Percentiles rank a stretch among this genome's conserved stretches.
These are phyloP conservation scores for Nannochloris sp. DNA, from an alignment of 139 green algal species.

Conservation along the genomic window DNA sequence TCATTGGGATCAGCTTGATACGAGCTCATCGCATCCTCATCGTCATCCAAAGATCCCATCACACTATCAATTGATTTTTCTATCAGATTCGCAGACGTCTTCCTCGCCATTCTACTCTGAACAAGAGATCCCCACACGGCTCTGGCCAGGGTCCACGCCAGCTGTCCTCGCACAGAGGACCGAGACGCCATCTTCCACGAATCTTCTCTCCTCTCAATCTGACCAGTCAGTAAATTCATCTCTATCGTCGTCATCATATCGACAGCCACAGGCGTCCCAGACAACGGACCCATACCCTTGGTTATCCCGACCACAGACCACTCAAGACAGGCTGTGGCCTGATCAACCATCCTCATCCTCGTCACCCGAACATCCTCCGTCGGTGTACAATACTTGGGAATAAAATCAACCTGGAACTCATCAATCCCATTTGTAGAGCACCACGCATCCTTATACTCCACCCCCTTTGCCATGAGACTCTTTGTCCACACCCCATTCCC, in stretches of 20 bases:
- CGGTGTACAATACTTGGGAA: slow-evolving; percentile 19
- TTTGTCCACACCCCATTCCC: slow-evolving; percentile 27
- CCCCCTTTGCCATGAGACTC: slow-evolving; percentile 24
- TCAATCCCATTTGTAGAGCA: slow-evolving; percentile 40
- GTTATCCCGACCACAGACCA: slow-evolving; percentile 42
- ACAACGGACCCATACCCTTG: neutral
- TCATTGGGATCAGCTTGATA: slow-evolving; percentile 30
- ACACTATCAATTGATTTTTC: slow-evolving; percentile 21
- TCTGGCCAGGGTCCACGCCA: slow-evolving; percentile 12
- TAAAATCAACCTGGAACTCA: slow-evolving; percentile 28
- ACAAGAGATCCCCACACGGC: slow-evolving; percentile 23
- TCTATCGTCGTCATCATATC: slow-evolving; percentile 22
- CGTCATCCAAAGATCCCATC: slow-evolving; percentile 18
- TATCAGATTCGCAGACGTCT: neutral
- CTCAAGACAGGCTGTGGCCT: slow-evolving; percentile 26
- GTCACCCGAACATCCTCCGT: slow-evolving; percentile 10
- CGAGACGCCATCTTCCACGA: slow-evolving; percentile 40
- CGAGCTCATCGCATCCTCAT: neutral
- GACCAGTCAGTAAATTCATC: slow-evolving; percentile 64
- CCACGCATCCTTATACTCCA: slow-evolving; percentile 36
- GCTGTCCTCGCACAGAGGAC: slow-evolving; percentile 19
- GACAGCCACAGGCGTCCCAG: slow-evolving; percentile 21
- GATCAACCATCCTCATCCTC: slow-evolving; percentile 49
- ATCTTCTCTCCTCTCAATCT: slow-evolving; percentile 43
- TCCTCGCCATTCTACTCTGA: slow-evolving; percentile 9